Percentiles rank a stretch among this genome's conserved stretches.
These are phyloP conservation scores for Suhomyces taliae DNA, from an alignment of 1,139 yeast genomes.

Conservation along the genomic window DNA sequence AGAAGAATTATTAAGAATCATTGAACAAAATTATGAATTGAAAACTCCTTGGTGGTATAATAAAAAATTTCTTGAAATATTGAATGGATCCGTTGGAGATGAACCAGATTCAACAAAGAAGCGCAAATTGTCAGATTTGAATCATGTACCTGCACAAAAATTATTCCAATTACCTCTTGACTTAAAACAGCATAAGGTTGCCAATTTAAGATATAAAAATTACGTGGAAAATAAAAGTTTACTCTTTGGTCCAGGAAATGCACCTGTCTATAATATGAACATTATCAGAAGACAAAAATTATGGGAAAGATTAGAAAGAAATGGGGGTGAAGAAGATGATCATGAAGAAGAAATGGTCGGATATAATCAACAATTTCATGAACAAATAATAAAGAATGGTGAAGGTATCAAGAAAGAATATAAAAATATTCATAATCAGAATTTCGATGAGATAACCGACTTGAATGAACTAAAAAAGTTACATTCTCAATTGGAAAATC, in stretches of 20 bases:
- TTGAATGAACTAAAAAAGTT: constrained; percentile 20
- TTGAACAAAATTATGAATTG: constrained; percentile 37
- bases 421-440: constrained; percentile 6
- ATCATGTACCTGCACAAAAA: constrained; percentile 4
- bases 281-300: constrained; percentile 17
- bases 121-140: neutral
- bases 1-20: constrained; percentile 27
- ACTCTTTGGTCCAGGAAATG: constrained; percentile 7
- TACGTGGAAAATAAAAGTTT: constrained; percentile 16
- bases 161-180: constrained; percentile 33
- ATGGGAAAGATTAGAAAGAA: constrained; percentile 10
- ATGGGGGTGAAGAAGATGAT: constrained; percentile 8
- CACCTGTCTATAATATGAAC: constrained; percentile 8
- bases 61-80: constrained; percentile 25
- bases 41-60: constrained; percentile 49
- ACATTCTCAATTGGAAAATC: constrained; percentile 20
- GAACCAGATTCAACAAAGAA: constrained; percentile 11
- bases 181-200: constrained; percentile 36
- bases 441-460: constrained; percentile 19
- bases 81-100: constrained; percentile 13
- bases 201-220: constrained; percentile 31
- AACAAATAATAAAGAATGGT: constrained; percentile 8
- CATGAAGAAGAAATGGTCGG: constrained; percentile 9
- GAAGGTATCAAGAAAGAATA: constrained; percentile 7
- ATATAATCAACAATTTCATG: constrained; percentile 7